Evolutionary conservation across 805 yeast species (phyloP), one percentile per base, ranked within the genome.

Genomic region (Suhomyces canberraensis): DNA sequence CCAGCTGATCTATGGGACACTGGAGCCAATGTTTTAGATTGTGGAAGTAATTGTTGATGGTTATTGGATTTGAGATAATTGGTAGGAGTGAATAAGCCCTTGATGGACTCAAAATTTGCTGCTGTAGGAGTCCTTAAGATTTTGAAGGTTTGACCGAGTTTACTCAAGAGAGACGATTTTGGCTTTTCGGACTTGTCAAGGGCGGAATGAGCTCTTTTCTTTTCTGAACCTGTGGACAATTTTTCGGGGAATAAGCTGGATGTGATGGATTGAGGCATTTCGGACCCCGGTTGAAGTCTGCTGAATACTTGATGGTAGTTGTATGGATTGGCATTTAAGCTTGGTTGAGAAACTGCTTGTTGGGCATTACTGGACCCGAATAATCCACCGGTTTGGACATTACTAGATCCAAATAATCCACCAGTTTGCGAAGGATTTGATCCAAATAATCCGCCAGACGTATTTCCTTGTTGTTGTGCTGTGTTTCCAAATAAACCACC

Each of bases 241-340:
- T 35, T 14, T 11, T 44, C 47, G 14, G 52, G 42, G 28, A 58
- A 58, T 6, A 62, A 33, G 16, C 45, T 44, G 16, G 51, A 59
- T 0, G 69, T 64, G 11, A 64, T 54, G 11, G 69, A 61, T 27
- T 48, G 48, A 0, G 70, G 70, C 63, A 64, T 61, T 20, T 37
- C 37, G 13, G 44, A 42, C 4, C 52, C 41, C 11, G 41, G 44
- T 30, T 47, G 50, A 11, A 58, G 47, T 24, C 46, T 42, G 5
- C 52, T 30, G 11, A 64, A 46, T 8, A 57, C 52, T 31, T 46
- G 42, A 29, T 52, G 51, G 17, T 56, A 55, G 26, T 54, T 58
- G 43, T 64, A 64, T 2, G 69, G 66, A 36, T 63, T 56, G 8
- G 40, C 11, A 19, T n/a, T 29, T 15, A 40, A 16, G 22, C 30